Evolutionary conservation across 345 rosid species (phyloP), one percentile per base, ranked within the genome.

Genomic region (Viola odorata): DNA sequence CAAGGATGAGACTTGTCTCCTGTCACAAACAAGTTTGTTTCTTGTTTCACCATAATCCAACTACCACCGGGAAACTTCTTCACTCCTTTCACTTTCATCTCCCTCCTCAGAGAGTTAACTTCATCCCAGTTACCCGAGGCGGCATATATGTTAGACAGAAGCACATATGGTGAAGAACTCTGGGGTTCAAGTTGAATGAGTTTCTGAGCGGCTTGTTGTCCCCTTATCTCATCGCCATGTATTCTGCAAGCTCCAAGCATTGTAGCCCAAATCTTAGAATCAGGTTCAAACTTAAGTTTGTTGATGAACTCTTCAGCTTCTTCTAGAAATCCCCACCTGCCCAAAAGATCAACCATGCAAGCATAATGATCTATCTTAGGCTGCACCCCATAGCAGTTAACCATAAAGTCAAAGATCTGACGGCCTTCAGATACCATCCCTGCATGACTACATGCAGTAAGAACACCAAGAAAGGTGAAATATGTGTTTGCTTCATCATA

Each of bases 401-500:
- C 75, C 96, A 91, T 91, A 57, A 69, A 72, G 38, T 89, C 77
- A 69, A 82, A 91, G 41, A 89, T 77, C 62, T 57, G 66, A 36
- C 78, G 83, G 16, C 96, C 98, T 68, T 84, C 84, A 7, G 79
- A 68, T 41, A 92, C 87, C 76, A 59, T 82, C 66, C 98, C 98
- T 48, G 96, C 82, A 81, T 92, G 98, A 79, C 91, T 89, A 61
- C 98, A 92, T 12, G 96, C 98, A 51, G 96, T 87, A 38, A 92
- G 96, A 66, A 84, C 83, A 55, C 98, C 95, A 40, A 92, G 86
- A 84, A 89, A 92, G 40, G 98, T 92, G 58, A 55, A 50, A 83
- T 79, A 60, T 56, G 62, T 17, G 84, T 58, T 69, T 74, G 79
- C 70, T 80, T 84, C 98, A 92, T 85, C 70, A 75, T 72, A 60